Evolutionary conservation across 164 flowering plant genomes (phyloP).

Genomic region (grape (Vitis vinifera)): DNA sequence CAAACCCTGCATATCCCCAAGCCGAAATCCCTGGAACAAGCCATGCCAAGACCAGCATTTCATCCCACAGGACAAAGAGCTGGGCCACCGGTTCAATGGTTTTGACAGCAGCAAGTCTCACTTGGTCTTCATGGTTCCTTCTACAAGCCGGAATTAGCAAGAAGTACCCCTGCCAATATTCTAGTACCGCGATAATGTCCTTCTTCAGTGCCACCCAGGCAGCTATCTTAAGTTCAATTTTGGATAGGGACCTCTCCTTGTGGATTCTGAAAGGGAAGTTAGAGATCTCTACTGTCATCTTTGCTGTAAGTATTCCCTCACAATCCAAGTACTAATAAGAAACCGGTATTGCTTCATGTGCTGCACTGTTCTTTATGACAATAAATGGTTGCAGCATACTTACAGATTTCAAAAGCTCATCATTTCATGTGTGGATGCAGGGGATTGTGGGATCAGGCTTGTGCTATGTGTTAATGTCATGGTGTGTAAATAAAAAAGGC

Average conservation of each 20-base stretch:
- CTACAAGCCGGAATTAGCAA: slow-evolving; percentile 57
- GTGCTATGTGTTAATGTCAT: slow-evolving; percentile 53
- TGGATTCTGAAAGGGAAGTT: slow-evolving; percentile 56
- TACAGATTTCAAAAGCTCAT: neutral
- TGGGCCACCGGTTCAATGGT: slow-evolving; percentile 55
- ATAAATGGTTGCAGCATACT: no score
- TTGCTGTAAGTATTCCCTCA: slow-evolving; percentile 46
- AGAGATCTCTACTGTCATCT: slow-evolving; percentile 42
- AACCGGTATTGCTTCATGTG: neutral
- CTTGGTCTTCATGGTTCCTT: slow-evolving; percentile 81
- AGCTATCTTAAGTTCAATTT: slow-evolving; percentile 30
- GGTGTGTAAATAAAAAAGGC: slow-evolving; percentile 65
- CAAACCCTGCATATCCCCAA: slow-evolving; percentile 14
- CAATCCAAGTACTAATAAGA: neutral
- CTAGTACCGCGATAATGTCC: slow-evolving; percentile 58
- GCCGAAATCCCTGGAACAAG: neutral
- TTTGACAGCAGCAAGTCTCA: slow-evolving; percentile 33
- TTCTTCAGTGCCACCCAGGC: slow-evolving; percentile 58
- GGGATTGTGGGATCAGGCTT: slow-evolving; percentile 63
- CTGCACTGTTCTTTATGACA: no score
- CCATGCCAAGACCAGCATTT: neutral
- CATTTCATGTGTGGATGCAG: slow-evolving; percentile 6
- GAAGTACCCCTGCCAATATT: slow-evolving; percentile 49
- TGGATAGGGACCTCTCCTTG: slow-evolving; percentile 29
- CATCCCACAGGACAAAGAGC: slow-evolving; percentile 15